Percentiles rank a stretch among this genome's conserved stretches.
Conservation (phyloP, 2,329 filamentous ascomycete genomes). For the Xylaria arbuscula region DNA sequence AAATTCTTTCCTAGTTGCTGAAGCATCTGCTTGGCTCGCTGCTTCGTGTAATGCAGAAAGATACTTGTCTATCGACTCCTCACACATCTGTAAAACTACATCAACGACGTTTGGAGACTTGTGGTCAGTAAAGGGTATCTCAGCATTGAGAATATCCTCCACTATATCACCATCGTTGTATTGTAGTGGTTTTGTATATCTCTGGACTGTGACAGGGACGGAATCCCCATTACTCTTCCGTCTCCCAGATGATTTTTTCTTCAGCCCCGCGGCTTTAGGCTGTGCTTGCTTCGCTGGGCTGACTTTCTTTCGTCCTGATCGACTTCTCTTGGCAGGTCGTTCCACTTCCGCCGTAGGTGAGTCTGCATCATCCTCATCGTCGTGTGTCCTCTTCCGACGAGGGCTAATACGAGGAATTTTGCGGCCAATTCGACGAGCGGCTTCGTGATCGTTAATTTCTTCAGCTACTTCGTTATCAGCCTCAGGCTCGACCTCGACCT, state of each 20-base stretch:
- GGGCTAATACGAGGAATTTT: conserved; percentile 57
- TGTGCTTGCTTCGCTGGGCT: conserved; percentile 60
- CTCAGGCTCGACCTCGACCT: conserved; percentile 37
- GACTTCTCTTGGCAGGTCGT: conserved; percentile 51
- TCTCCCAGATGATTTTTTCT: conserved; percentile 40
- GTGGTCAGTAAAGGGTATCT: conserved; percentile 65
- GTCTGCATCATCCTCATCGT: conserved; percentile 54
- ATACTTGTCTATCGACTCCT: conserved; percentile 67
- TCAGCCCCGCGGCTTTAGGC: conserved; percentile 44
- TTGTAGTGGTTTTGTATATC: conserved; percentile 63
- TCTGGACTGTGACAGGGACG: conserved; percentile 70
- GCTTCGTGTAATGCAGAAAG: conserved; percentile 61
- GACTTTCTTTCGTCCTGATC: conserved; percentile 49
- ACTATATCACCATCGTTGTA: conserved; percentile 54
- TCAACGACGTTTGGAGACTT: conserved; percentile 71
- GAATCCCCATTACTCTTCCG: conserved; percentile 47
- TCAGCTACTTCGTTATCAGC: conserved; percentile 51
- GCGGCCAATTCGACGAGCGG: conserved; percentile 55
- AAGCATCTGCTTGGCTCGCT: conserved; percentile 56
- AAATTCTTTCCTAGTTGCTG: conserved; percentile 63
- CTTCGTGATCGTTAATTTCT: conserved; percentile 57
- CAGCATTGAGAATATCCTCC: conserved; percentile 58
- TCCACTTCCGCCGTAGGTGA: conserved; percentile 50
- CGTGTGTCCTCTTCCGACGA: conserved; percentile 54
- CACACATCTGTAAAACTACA: conserved; percentile 70